Base-by-base conservation (phyloP, 805 yeast genomes). In the Sugiyamaella americana region DNA sequence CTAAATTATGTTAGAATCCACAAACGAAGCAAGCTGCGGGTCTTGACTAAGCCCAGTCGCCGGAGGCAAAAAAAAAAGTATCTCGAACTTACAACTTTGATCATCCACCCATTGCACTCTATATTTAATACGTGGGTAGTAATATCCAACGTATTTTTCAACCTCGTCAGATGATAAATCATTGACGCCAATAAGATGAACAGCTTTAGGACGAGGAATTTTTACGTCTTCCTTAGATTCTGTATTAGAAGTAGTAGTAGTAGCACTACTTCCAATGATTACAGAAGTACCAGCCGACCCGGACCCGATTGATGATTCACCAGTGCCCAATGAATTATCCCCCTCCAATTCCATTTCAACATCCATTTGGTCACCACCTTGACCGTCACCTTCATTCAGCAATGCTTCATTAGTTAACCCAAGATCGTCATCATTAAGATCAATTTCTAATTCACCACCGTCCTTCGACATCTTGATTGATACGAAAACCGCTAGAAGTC, bases 61-160 rank as follows among this genome's bases (percentile, higher is more conserved):
- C n/a, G n/a, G n/a, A n/a, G n/a, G n/a, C n/a, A n/a, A n/a, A n/a
- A n/a, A n/a, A n/a, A n/a, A n/a, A n/a, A n/a, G n/a, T n/a, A n/a
- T n/a, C n/a, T n/a, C n/a, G n/a, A n/a, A 35, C 37, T 35, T 35
- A 35, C 37, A 35, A 17, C 37, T 38, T 10, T 75, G 57, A 59
- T 82, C 89, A 58, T 82, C 77, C 35, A 82, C 71, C 89, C 89
- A 82, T 56, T 81, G 79, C 22, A 81, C 61, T 36, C 49, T 48
- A 48, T 63, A 67, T 3, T 56, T 57, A 23, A 44, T 52, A 44
- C 64, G 65, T 50, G 74, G 73, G 42, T 71, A 51, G 55, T 73
- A 71, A 45, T 65, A 62, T 46, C 75, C 78, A n/a, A 81, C 61
- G 56, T 70, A 81, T 11, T 70, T 59, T 61, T 78, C 78, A 53